Evolutionary conservation across 75 land plant genomes (phyloP), one percentile per base, ranked within the genome.

Genomic region (Pseudotsuga menziesii): DNA sequence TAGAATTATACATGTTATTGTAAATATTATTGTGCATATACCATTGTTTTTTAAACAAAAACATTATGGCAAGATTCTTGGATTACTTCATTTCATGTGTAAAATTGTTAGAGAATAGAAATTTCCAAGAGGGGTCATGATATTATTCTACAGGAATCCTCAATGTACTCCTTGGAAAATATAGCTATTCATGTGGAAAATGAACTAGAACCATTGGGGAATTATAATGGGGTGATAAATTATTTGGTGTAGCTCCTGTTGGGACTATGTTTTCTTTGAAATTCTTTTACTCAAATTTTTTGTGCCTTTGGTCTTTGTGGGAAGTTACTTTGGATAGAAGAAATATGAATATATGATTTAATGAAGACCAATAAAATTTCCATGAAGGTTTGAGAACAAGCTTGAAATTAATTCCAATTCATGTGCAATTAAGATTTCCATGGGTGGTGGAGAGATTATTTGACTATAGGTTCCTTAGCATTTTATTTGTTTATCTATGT

Each of bases 391-490:
- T 92, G 92, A 14, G 95, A 94, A 59, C 95, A 92, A 81, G 85
- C 95, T 15, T 94, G 97, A 93, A 87, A 93, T 96, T 96, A 93
- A 82, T 93, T 96, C 82, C 94, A 96, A 77, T 86, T 96, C n/a
- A n/a, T n/a, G 39, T 96, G 98, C 79, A 91, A 92, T 75, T 96
- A 93, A 81, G 94, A 96, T 79, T 96, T 91, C 80, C 78, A 82
- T 39, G 93, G 96, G 96, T 96, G 98, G 98, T 96, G 98, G 96
- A 93, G 94, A 70, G 81, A 94, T 4, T 96, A 93, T 72, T 74
- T 96, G 72, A 91, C 98, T 20, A 87, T 97, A 16, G 94, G 98
- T 5, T 93, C 96, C 58, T 95, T 96, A 12, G 96, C 98, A 1
- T 74, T 95, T 11, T 95, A 95, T 74, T 83, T 95, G 44, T 93